Conservation (phyloP, 2,329 filamentous ascomycete species). For the Sclerotinia minor region DNA sequence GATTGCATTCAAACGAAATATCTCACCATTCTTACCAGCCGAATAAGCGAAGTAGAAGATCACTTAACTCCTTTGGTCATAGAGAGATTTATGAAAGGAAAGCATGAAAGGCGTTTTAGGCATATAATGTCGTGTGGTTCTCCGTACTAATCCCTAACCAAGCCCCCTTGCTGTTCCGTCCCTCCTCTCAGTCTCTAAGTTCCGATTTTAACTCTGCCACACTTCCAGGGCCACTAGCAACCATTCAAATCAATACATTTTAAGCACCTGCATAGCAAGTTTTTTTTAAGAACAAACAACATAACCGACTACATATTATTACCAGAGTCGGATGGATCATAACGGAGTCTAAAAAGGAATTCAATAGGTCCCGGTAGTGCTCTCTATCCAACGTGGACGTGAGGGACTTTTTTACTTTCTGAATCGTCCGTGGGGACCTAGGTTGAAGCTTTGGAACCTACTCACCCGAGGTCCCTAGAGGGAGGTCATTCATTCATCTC, state of each 20-base stretch:
- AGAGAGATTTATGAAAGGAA: background rate
- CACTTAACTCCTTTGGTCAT: background rate
- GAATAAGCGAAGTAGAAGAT: background rate
- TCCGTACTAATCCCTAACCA: background rate
- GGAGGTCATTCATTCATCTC: background rate
- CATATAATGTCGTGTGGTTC: background rate
- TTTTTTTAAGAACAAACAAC: constrained; percentile 11
- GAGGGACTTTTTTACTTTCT: background rate
- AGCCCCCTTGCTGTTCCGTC: background rate
- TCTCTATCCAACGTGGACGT: background rate
- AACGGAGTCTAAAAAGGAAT: background rate
- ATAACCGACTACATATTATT: background rate
- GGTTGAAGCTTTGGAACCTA: background rate
- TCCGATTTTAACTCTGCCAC: background rate
- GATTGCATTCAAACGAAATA: background rate
- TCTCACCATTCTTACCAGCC: background rate
- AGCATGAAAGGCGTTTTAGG: background rate
- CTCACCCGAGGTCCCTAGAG: no score
- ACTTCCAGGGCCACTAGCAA: background rate
- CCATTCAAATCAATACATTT: background rate
- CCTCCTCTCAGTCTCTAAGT: background rate
- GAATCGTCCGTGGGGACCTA: background rate
- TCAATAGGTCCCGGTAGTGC: background rate
- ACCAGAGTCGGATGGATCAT: background rate
- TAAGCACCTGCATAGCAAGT: background rate